These are phyloP conservation scores for Eucalyptus rudis DNA, from an alignment of 345 rosid genomes.

Conservation along the genomic window DNA sequence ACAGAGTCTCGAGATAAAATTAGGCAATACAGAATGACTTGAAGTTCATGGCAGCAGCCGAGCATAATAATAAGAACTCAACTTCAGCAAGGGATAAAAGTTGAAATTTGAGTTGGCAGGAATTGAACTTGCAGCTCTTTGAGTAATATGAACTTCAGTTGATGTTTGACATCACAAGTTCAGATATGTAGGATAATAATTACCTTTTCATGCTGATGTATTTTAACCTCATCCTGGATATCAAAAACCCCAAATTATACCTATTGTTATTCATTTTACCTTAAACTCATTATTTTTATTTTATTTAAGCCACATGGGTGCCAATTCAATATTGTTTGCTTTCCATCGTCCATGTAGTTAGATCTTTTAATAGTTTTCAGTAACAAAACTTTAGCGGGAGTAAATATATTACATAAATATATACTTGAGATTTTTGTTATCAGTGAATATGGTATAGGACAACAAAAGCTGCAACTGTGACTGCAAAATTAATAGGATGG, in stretches of 20 bases:
- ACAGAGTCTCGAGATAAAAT: neutral
- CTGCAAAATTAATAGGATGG: too few species aligned
- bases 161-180: neutral
- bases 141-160: neutral
- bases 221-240: neutral
- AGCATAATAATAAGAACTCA: neutral
- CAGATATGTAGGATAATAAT: neutral
- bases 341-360: too few species aligned
- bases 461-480: too few species aligned
- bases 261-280: too few species aligned
- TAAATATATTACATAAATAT: too few species aligned
- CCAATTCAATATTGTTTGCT: fast-evolving
- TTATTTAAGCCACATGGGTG: too few species aligned
- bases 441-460: too few species aligned
- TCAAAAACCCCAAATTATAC: too few species aligned
- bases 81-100: neutral
- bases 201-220: neutral
- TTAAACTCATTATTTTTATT: too few species aligned
- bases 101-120: neutral
- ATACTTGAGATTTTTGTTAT: too few species aligned
- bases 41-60: neutral
- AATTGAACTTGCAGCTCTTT: neutral
- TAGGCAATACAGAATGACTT: neutral
- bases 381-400: too few species aligned
- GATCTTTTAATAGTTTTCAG: too few species aligned